These are phyloP conservation scores for Lipomyces spencermartinsiae DNA, from an alignment of 805 yeast genomes.

Conservation along the genomic window DNA sequence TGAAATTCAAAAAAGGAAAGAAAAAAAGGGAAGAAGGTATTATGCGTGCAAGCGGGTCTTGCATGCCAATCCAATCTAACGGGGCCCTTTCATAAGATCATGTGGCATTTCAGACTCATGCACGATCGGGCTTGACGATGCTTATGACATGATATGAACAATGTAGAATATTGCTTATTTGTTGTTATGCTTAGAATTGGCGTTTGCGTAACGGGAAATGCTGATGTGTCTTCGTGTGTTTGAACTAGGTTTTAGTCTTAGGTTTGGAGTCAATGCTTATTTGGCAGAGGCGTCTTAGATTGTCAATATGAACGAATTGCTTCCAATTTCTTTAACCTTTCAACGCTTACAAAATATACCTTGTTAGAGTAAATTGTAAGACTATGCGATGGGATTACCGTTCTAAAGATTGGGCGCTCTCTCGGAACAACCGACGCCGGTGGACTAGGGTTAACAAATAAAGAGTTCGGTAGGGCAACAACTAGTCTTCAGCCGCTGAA, in stretches of 20 bases:
- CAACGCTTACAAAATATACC: background rate
- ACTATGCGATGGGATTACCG: no score
- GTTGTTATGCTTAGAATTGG: background rate
- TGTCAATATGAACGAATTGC: background rate
- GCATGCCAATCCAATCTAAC: no score
- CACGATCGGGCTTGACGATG: background rate
- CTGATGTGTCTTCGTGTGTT: background rate
- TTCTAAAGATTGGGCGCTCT: no score
- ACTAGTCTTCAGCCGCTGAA: no score
- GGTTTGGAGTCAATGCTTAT: background rate
- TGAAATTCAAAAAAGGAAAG: background rate
- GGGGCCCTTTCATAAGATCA: no score
- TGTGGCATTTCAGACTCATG: background rate
- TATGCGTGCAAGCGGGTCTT: no score
- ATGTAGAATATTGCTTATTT: background rate
- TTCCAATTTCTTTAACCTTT: background rate
- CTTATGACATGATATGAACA: slow-evolving; percentile 10
- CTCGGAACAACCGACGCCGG: no score
- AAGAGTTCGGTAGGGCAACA: no score
- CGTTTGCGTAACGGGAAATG: slow-evolving; percentile 3
- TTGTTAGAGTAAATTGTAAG: no score
- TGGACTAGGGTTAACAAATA: no score
- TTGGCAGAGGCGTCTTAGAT: background rate
- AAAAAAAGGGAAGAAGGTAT: background rate
- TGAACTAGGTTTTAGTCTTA: background rate